phyloP scores from a whole-genome alignment of 306 rosid species.

The Delonix regia region DNA sequence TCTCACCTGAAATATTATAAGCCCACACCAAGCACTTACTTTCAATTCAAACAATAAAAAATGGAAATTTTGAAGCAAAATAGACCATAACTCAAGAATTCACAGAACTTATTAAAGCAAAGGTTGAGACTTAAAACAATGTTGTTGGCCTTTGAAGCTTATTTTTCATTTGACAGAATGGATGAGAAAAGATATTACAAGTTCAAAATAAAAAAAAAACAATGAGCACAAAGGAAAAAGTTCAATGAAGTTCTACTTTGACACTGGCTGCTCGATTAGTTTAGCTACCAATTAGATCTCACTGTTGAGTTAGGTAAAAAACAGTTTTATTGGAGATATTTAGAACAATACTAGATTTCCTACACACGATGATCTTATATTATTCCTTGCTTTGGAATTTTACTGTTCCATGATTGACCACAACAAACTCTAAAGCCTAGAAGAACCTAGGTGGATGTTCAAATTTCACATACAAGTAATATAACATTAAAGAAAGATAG shows the following conservation, averaged over 20 bases:
- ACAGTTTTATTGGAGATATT: neutral
- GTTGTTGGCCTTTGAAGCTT: slow-evolving; percentile 19
- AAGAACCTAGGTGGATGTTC: neutral
- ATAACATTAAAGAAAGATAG: neutral
- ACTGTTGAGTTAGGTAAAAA: neutral
- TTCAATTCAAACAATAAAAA: neutral
- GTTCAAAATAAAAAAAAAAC: neutral
- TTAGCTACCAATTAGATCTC: neutral
- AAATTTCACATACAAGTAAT: neutral
- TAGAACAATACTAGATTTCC: neutral
- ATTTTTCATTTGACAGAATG: neutral
- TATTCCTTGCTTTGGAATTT: neutral
- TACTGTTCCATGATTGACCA: neutral
- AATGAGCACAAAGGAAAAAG: neutral
- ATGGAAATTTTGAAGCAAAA: neutral
- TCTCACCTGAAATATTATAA: slow-evolving; percentile 69
- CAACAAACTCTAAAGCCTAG: neutral
- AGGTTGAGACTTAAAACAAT: neutral
- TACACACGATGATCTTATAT: neutral
- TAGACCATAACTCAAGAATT: slow-evolving; percentile 3
- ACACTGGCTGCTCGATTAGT: neutral
- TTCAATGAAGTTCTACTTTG: neutral
- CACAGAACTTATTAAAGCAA: neutral
- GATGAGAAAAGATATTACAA: neutral
- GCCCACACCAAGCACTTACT: slow-evolving; percentile 30